Percentiles rank a stretch among this genome's conserved stretches.
Conservation (phyloP, 108 stramenopile species). For the Skeletonema costatum region DNA sequence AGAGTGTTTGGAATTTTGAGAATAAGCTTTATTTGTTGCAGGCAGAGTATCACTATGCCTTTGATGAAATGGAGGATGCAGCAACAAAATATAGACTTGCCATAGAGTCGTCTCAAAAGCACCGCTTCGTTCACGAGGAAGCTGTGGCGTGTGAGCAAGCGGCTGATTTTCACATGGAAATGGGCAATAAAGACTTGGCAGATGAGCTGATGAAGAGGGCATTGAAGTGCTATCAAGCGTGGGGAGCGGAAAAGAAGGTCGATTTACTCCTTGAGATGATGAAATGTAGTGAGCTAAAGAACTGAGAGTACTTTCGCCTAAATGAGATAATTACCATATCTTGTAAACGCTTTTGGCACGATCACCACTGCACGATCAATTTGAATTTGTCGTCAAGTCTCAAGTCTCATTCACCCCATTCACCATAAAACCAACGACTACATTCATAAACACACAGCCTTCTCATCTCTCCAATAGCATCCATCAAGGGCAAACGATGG, state of each 20-base stretch:
- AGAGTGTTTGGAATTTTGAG: slow-evolving; percentile 13
- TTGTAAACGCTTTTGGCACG: no score
- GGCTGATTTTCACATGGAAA: not conserved
- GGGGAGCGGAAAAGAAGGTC: not conserved
- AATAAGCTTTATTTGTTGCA: slow-evolving; percentile 5
- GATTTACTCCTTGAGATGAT: not conserved
- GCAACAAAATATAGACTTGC: no score
- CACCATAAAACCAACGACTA: no score
- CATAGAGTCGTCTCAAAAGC: not conserved
- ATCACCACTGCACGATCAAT: no score
- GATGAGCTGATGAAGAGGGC: not conserved
- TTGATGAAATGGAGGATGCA: not conserved
- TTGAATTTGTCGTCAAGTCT: no score
- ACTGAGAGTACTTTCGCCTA: no score
- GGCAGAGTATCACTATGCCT: slow-evolving; percentile 4
- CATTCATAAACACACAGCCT: no score
- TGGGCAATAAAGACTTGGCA: not conserved
- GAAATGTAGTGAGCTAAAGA: no score
- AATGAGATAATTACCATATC: no score
- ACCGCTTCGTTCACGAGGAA: not conserved
- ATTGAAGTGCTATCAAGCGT: not conserved
- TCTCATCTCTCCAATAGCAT: no score
- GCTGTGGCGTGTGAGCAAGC: not conserved
- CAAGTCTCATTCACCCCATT: no score
- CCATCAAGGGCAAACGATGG: no score